Conservation (phyloP, 257 asterid species). For the Capsicum chinense region DNA sequence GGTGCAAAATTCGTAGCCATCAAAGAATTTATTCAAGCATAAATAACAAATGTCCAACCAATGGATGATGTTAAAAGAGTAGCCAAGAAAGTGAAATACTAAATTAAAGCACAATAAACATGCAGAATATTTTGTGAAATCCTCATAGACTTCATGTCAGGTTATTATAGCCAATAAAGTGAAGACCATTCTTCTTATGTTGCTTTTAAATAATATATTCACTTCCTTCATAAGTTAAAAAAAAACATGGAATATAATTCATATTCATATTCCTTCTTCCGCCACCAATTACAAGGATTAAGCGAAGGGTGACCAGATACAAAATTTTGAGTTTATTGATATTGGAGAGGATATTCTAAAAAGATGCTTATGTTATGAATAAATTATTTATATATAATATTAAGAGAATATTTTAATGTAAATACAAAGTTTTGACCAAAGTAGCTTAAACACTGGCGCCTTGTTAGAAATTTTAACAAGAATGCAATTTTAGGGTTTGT, state of each 20-base stretch:
- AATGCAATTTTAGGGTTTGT: background rate
- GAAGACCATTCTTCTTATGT: background rate
- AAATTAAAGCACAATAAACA: background rate
- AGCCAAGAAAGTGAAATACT: background rate
- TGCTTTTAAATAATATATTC: background rate
- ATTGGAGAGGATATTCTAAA: no score
- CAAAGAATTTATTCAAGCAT: constrained; percentile 25
- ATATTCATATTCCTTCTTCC: background rate
- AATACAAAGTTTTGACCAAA: no score
- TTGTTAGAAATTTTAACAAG: background rate
- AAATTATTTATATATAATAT: background rate
- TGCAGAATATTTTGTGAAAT: constrained; percentile 24
- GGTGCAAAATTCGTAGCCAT: background rate
- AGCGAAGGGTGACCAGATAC: background rate
- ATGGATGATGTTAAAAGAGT: constrained; percentile 24
- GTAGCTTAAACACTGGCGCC: background rate
- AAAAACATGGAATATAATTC: background rate
- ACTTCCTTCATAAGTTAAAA: background rate
- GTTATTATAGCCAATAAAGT: constrained; percentile 5
- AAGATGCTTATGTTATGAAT: background rate
- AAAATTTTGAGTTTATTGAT: background rate
- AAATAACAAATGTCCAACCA: constrained; percentile 7
- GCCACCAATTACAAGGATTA: background rate
- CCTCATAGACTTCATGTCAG: constrained; percentile 5
- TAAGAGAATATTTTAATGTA: background rate